Evolutionary conservation across 2,329 filamentous ascomycete species (phyloP), one percentile per base, ranked within the genome.

Genomic region (Shiraia bambusicola): DNA sequence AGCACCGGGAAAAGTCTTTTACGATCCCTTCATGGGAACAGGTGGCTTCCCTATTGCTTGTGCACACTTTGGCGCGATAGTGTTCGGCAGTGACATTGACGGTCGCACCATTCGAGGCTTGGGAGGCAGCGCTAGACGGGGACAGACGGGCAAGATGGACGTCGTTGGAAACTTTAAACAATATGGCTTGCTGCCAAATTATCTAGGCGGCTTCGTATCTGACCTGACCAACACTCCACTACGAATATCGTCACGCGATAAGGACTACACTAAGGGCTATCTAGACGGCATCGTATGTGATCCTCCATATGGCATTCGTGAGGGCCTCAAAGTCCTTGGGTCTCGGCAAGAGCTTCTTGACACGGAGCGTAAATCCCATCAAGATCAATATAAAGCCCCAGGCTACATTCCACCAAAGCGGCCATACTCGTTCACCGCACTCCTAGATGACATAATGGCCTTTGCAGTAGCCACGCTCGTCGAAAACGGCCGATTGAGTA

Each of bases 231-330:
- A 97, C 61, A 85, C 85, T 2, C 93, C 93, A 1, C 70, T 97
- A 10, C 52, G 66, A 30, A 45, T 59, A 12, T 32, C 46, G 3
- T 35, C 45, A 34, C 33, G 37, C 11, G 32, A 44, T 16, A 46
- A 42, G n/a, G 30, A 41, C 15, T 27, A 15, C 16, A 40, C 28
- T 16, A 63, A 40, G 41, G 35, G 80, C 36, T 78, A 85, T 52
- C 82, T 97, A 45, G 91, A 98, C 67, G 91, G 88, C 3, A 95
- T 98, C 45, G 77, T 97, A 6, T 97, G 91, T 59, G 93, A 98
- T 70, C 93, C 93, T 13, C 93, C 93, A 0, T 98, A 98, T 63
- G 93, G 93, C 2, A 90, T 98, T 5, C 79, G 93, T 34, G 93
- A 98, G 69, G 93, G 93, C 0, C 70, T 97, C 45, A 87, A 87